A percentile compares a stretch with the other conserved stretches of the same genome.
These are phyloP conservation scores for Moniliella sp. DNA, from an alignment of 1,284 basidiomycete species.

Conservation along the genomic window DNA sequence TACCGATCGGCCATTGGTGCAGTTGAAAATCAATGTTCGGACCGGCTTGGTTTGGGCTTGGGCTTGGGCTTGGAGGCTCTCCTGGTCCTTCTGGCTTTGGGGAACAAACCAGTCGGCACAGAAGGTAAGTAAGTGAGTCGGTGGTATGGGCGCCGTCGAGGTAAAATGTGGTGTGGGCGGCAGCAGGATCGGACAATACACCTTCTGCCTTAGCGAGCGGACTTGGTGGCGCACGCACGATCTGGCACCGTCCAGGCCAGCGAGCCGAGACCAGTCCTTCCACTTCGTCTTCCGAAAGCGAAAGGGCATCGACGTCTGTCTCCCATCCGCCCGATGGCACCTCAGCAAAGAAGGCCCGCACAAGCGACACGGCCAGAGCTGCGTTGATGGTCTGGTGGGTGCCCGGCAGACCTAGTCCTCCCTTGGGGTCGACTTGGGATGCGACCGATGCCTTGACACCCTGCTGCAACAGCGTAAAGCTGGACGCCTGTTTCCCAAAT, in stretches of 20 bases:
- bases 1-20: conserved; percentile 70
- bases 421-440: no score
- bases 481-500: no score
- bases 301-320: background rate
- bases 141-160: conserved; percentile 86
- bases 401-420: conserved; percentile 62
- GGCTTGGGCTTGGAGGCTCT: conserved; percentile 1
- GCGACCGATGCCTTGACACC: no score
- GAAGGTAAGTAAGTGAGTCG: conserved; percentile 65
- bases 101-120: conserved; percentile 59
- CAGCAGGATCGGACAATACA: no score
- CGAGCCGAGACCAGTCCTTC: conserved; percentile 48
- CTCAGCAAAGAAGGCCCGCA: conserved; percentile 43
- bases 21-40: conserved; percentile 76
- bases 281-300: conserved; percentile 37
- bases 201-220: no score
- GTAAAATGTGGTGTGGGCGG: conserved; percentile 58
- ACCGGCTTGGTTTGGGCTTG: conserved; percentile 13
- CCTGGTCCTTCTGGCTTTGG: no score
- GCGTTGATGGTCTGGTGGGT: conserved; percentile 75
- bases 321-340: no score
- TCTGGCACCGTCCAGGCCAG: conserved; percentile 96
- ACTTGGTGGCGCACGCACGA: conserved; percentile 36
- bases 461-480: no score
- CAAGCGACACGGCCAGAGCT: conserved; percentile 57